Percentiles rank a stretch among this genome's conserved stretches.
These are phyloP conservation scores for Kwoniella dendrophila DNA, from an alignment of 768 basidiomycete genomes.

Conservation along the genomic window DNA sequence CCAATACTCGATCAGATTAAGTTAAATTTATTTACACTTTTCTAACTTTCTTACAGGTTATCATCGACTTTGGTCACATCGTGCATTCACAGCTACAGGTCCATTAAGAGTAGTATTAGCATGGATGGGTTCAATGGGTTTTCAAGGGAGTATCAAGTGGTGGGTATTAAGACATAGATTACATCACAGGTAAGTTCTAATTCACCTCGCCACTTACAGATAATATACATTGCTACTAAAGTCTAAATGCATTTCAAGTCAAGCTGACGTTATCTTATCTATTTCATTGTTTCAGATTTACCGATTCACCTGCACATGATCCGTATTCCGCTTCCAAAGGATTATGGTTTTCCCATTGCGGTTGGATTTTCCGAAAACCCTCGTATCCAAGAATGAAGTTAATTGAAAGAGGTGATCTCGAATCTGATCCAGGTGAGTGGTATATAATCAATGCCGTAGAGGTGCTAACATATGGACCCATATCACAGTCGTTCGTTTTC, in stretches of 20 bases:
- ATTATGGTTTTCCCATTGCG: slow-evolving; percentile 75
- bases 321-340: slow-evolving; percentile 74
- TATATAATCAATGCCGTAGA: neutral
- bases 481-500: slow-evolving; percentile 66
- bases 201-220: neutral
- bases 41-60: slow-evolving; percentile 63
- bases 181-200: slow-evolving; percentile 63
- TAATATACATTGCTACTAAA: neutral
- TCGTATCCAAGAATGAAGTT: slow-evolving; percentile 65
- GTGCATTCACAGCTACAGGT: slow-evolving; percentile 66
- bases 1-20: neutral
- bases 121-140: slow-evolving; percentile 69
- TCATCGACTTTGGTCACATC: slow-evolving; percentile 77
- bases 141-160: slow-evolving; percentile 82
- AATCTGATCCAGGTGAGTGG: slow-evolving; percentile 67
- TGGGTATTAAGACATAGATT: slow-evolving; percentile 67
- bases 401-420: slow-evolving; percentile 70
- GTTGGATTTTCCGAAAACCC: slow-evolving; percentile 82
- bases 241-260: neutral
- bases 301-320: slow-evolving; percentile 68
- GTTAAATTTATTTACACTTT: neutral
- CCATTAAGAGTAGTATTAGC: slow-evolving; percentile 66
- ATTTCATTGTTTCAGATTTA: slow-evolving; percentile 35
- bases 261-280: neutral
- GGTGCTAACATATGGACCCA: no score